Percentiles rank a stretch among this genome's conserved stretches.
Conservation (phyloP, 176 grass and related monocot species). For the Thinopyrum elongatum region DNA sequence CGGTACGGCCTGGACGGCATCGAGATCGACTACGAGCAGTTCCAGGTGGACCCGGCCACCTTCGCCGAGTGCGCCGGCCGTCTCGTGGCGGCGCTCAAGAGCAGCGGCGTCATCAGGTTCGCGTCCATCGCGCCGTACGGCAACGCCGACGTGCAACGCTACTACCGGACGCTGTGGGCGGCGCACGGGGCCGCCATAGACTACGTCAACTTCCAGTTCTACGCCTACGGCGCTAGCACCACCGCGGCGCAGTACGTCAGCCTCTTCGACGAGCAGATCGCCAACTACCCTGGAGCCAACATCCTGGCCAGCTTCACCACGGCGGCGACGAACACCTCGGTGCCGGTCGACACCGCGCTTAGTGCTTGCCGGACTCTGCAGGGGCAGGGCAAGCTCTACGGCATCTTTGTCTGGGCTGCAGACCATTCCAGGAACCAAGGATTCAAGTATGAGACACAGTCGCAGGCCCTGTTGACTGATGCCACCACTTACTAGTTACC, state of each 20-base stretch:
- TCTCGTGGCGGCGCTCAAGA: conserved; percentile 57
- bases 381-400: conserved; percentile 52
- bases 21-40: conserved; percentile 83
- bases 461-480: conserved; percentile 54
- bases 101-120: conserved; percentile 57
- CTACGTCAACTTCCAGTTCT: conserved; percentile 96
- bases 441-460: conserved; percentile 67
- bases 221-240: conserved; percentile 50
- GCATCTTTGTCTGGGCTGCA: conserved; percentile 82
- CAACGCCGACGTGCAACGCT: conserved; percentile 47
- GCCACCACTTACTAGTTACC: not conserved
- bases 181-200: conserved; percentile 48
- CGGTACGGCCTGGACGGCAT: conserved; percentile 67
- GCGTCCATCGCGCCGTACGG: conserved; percentile 71
- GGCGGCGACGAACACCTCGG: conserved; percentile 29
- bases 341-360: conserved; percentile 45
- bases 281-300: conserved; percentile 60
- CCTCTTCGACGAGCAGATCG: conserved; percentile 49
- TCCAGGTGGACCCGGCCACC: conserved; percentile 42
- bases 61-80: conserved; percentile 73
- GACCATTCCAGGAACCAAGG: conserved; percentile 52
- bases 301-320: conserved; percentile 80
- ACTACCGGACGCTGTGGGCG: conserved; percentile 62
- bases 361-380: conserved; percentile 54
- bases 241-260: conserved; percentile 48